Evolutionary conservation across 176 grass and related monocot species (phyloP).

Genomic region (Cenchrus americanus): DNA sequence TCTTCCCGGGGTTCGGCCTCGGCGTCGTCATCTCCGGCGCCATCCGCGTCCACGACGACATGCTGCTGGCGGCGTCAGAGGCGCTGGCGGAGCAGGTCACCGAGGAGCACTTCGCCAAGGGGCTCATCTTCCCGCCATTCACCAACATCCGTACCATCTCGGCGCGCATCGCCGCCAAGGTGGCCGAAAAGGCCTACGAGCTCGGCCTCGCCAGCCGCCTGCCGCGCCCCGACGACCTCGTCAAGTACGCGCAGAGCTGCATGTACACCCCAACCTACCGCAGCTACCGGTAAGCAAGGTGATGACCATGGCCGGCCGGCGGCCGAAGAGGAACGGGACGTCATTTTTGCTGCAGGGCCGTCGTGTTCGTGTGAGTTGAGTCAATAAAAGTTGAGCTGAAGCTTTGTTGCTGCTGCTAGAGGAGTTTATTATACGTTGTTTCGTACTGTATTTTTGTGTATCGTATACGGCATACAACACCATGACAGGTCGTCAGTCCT

Average conservation of each 20-base stretch:
- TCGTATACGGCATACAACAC: constrained; percentile 2
- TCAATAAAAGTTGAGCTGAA: constrained; percentile 50
- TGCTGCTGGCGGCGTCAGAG: constrained; percentile 88
- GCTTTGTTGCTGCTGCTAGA: constrained; percentile 2
- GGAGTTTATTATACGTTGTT: neutral
- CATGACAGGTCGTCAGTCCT: neutral
- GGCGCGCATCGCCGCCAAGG: constrained; percentile 82
- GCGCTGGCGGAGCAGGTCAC: constrained; percentile 77
- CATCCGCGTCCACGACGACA: constrained; percentile 90
- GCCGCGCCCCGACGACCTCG: constrained; percentile 77
- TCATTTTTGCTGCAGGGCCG: neutral
- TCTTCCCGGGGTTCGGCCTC: constrained; percentile 93
- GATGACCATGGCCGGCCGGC: neutral
- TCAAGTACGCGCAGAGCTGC: constrained; percentile 90
- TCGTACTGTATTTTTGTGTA: neutral
- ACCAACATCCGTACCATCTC: constrained; percentile 93
- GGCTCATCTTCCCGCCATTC: constrained; percentile 93
- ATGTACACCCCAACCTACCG: constrained; percentile 91
- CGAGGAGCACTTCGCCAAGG: constrained; percentile 69
- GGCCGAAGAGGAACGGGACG: neutral
- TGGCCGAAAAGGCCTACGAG: constrained; percentile 87
- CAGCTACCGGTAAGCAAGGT: constrained; percentile 48
- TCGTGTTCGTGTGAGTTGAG: too few relatives aligned
- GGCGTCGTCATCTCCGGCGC: constrained; percentile 87
- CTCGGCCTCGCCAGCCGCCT: constrained; percentile 81